Evolutionary conservation across 2,329 filamentous ascomycete species (phyloP), one percentile per base, ranked within the genome.

Genomic region (Epichloe hybrida): DNA sequence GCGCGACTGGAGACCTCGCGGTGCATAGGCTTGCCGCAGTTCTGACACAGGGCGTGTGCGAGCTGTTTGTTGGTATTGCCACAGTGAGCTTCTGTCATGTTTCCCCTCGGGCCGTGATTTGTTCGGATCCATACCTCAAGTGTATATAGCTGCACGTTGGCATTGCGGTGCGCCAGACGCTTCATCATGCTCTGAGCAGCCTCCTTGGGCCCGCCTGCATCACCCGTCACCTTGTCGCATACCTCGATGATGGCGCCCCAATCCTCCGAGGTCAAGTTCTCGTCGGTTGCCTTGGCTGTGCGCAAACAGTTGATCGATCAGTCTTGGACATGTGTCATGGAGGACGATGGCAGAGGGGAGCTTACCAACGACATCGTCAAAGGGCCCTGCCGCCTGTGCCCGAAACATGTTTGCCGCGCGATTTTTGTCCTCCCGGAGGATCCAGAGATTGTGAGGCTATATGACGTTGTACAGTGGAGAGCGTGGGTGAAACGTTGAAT

Each of bases 131-230:
- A 60, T 62, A 86, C 83, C 76, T 94, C 88, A 53, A 96, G 81
- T 12, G 90, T 95, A 68, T 96, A 96, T 20, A 96, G 80, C 70
- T 96, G 90, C 27, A 96, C 90, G 66, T 96, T 95, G 55, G 90
- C 90, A 68, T 96, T 96, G 59, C 90, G 84, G 68, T 96, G 89
- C 51, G 89, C 88, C 50, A 96, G 76, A 41, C 90, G 79, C 72
- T 91, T 94, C 69, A 96, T 95, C 73, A 96, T 79, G 63, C 88
- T 85, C 62, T 88, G 85, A 50, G 94, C 86, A 13, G 83, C 88
- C 71, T 94, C 86, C 72, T 91, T 91, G 57, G 86, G 77, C 27
- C 77, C 78, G 58, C 76, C 79, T 50, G 65, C 58, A 55, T 81
- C 76, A 58, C 66, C 66, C 20, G 70, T 64, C 41, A 80, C 77